phyloP scores from a whole-genome alignment of 73 alveolate genomes.

The Paramecium octaurelia region DNA sequence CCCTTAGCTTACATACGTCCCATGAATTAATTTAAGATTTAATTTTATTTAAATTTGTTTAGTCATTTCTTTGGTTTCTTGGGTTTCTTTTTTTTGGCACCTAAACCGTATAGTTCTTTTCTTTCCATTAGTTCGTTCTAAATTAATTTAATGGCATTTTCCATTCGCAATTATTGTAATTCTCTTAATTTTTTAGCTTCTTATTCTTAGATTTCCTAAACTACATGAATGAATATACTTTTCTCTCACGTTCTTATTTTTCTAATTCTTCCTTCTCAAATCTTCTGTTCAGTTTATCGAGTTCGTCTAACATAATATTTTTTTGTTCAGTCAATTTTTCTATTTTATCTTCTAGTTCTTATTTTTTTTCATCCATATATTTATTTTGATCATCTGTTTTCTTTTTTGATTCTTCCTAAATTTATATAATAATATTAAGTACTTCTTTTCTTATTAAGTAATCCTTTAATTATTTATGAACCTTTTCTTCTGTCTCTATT shows the following conservation, averaged over 20 bases:
- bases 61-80: conserved; percentile 54
- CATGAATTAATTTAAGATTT: conserved; percentile 47
- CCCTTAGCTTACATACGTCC: conserved; percentile 67
- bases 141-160: conserved; percentile 59
- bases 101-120: conserved; percentile 55
- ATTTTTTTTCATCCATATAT: conserved; percentile 22
- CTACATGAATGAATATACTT: background rate
- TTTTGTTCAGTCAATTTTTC: conserved; percentile 36
- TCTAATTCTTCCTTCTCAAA: conserved; percentile 52
- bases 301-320: conserved; percentile 27
- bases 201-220: conserved; percentile 45
- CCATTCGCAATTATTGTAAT: conserved; percentile 44
- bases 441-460: conserved; percentile 55
- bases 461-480: conserved; percentile 55
- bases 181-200: conserved; percentile 43
- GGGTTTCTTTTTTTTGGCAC: conserved; percentile 60
- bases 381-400: conserved; percentile 51
- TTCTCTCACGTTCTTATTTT: conserved; percentile 50
- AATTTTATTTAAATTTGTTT: conserved; percentile 16
- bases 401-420: conserved; percentile 44
- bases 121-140: conserved; percentile 58
- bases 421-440: background rate
- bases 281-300: conserved; percentile 40
- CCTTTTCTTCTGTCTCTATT: conserved; percentile 49
- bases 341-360: conserved; percentile 41